phyloP scores from a whole-genome alignment of 192 early-diverging fungal genomes.

The Backusella mclennaniae region DNA sequence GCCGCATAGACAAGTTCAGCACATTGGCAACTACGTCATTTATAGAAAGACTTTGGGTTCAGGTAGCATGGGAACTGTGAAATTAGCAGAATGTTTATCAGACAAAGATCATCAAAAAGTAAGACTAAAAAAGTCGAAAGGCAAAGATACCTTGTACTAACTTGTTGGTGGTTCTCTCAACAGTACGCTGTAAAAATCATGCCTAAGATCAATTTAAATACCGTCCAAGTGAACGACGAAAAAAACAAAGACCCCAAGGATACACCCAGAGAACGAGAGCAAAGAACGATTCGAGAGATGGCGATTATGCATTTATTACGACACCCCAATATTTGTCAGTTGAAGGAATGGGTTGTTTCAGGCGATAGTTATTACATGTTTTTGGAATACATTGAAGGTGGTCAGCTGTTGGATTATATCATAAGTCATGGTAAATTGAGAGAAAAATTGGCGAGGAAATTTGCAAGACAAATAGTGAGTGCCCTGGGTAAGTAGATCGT shows the following conservation, averaged over 20 bases:
- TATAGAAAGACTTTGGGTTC: conserved; percentile 17
- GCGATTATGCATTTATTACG: conserved; percentile 72
- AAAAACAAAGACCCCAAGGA: conserved; percentile 29
- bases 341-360: conserved; percentile 64
- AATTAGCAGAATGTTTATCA: conserved; percentile 22
- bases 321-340: conserved; percentile 80
- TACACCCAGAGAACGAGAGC: conserved; percentile 41
- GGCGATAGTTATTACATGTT: conserved; percentile 69
- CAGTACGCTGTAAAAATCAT: conserved; percentile 31
- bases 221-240: background rate
- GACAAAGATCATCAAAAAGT: conserved; percentile 11
- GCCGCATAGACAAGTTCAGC: conserved; percentile 4
- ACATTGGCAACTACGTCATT: conserved; percentile 23
- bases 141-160: no score
- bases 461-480: conserved; percentile 73
- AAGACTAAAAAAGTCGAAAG: no score
- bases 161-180: background rate
- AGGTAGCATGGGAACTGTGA: conserved; percentile 30
- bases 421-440: conserved; percentile 75
- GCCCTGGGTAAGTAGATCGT: conserved; percentile 44
- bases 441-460: conserved; percentile 73
- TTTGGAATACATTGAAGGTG: conserved; percentile 78
- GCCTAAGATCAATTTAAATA: conserved; percentile 14
- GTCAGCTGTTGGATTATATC: conserved; percentile 84
- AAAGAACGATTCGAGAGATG: conserved; percentile 53